phyloP scores from a whole-genome alignment of 495 filamentous ascomycete genomes.

The Aspergillus funiculosus region DNA sequence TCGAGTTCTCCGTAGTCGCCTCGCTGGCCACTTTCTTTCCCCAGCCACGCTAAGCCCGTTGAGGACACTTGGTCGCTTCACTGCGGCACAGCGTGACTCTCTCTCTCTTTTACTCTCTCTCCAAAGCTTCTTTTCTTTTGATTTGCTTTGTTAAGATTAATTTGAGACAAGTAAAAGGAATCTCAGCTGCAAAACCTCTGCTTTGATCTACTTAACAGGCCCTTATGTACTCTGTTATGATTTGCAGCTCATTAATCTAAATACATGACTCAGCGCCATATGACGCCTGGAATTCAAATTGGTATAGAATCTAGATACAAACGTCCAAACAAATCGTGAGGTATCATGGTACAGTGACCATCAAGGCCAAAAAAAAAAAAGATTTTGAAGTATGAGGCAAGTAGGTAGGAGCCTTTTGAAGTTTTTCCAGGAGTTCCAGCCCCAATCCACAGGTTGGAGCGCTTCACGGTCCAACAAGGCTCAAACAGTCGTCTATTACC shows the following conservation, averaged over 20 bases:
- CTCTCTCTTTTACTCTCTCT: too few species aligned
- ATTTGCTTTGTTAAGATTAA: too few species aligned
- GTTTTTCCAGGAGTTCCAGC: not conserved
- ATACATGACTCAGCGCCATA: not conserved
- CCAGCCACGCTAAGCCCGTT: slow-evolving; percentile 38
- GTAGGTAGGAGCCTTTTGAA: not conserved
- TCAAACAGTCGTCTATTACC: slow-evolving; percentile 65
- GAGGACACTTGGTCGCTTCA: slow-evolving; percentile 43
- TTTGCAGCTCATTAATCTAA: slow-evolving; percentile 1
- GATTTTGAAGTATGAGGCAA: too few species aligned
- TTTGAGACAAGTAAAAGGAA: too few species aligned
- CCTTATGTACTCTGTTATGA: not conserved
- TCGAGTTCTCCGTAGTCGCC: slow-evolving; percentile 21
- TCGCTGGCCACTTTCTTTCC: slow-evolving; percentile 41
- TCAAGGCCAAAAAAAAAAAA: slow-evolving; percentile 1
- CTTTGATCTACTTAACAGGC: too few species aligned
- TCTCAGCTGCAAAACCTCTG: too few species aligned
- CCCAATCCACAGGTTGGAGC: not conserved
- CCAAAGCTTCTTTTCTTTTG: too few species aligned
- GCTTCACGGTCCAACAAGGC: slow-evolving; percentile 48
- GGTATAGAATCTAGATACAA: slow-evolving; percentile 5
- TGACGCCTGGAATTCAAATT: slow-evolving; percentile 1
- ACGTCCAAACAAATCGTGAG: slow-evolving; percentile 5
- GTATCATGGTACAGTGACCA: slow-evolving; percentile 14
- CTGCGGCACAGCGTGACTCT: slow-evolving; percentile 7